Conservation (phyloP, 352 stramenopile species). For the Phytophthora megakarya region DNA sequence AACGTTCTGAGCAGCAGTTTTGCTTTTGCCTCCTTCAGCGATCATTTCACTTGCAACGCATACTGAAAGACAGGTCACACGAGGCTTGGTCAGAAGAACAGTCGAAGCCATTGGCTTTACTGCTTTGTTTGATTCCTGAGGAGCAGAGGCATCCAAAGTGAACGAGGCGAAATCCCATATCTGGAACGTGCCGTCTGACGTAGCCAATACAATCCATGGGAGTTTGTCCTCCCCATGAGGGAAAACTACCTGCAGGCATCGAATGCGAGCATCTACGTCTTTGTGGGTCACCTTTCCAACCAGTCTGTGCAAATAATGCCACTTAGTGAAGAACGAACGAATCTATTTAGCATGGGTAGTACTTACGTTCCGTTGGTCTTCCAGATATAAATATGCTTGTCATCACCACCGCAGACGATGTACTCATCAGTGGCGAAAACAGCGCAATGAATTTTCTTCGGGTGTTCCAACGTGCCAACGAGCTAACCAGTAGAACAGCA, state of each 20-base stretch:
- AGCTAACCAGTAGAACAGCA: constrained; percentile 38
- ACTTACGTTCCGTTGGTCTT: constrained; percentile 73
- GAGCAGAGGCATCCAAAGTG: constrained; percentile 48
- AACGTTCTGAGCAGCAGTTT: constrained; percentile 15
- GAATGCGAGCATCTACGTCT: constrained; percentile 72
- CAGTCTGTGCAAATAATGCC: constrained; percentile 38
- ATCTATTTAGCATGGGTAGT: background rate
- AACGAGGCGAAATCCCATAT: constrained; percentile 82
- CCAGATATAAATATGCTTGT: constrained; percentile 87
- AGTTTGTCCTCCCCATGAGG: constrained; percentile 56
- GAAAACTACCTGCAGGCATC: constrained; percentile 77
- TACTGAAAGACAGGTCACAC: constrained; percentile 74
- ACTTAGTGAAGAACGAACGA: constrained; percentile 7
- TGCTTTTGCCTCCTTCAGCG: constrained; percentile 20
- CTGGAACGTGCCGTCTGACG: constrained; percentile 76
- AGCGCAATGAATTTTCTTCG: constrained; percentile 76
- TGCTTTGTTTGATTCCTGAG: constrained; percentile 61
- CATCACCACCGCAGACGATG: constrained; percentile 76
- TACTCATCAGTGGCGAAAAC: constrained; percentile 79
- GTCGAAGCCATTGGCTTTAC: constrained; percentile 67
- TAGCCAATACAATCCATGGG: constrained; percentile 77
- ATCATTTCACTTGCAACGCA: constrained; percentile 45
- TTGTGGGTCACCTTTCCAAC: constrained; percentile 71
- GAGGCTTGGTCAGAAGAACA: constrained; percentile 69
- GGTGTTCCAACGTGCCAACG: constrained; percentile 67